Base-by-base conservation (phyloP, 805 yeast species). In the Naumovozyma castellii region DNA sequence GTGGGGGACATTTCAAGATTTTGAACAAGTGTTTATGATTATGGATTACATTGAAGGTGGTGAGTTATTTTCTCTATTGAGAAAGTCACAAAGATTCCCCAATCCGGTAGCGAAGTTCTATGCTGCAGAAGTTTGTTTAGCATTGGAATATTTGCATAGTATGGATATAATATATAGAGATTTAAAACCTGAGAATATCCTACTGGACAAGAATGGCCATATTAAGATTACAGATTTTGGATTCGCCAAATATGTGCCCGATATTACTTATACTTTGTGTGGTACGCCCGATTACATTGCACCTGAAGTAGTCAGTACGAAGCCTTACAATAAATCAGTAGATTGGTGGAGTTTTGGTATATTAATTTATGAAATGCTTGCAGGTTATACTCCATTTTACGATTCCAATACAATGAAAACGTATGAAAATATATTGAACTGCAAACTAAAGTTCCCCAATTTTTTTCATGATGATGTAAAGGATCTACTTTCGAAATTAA, bases 301-400 rank as follows among this genome's bases (percentile, higher is more conserved):
- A 1, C 97, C 97, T 2, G 97, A 87, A 61, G 95, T 87, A 3
- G 85, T 87, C 39, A 81, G 94, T 27, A 81, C 94, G 16, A 86
- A 85, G 61, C 94, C 95, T 1, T 87, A 87, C 65, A 87, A 87
- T 63, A 86, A 86, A 61, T 80, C 92, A 12, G 95, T 87, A 31
- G 97, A 87, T 61, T 87, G 96, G 96, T 87, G 97, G 97, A 84
- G 95, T 1, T 73, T 87, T 50, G 97, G 97, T 9, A 84, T 87
- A 29, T 69, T 87, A 39, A 84, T 87, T 29, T 87, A 77, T 61
- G 97, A 87, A 64, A 87, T 87, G 97, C 72, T 87, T 48, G 84
- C 95, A 3, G 97, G 97, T 8, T 83, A 83, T 64, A 88, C 97
- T 3, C 96, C 97, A 18, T 87, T 87, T 57, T 87, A 85, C 64